phyloP scores from a whole-genome alignment of 2,329 filamentous ascomycete genomes.

The Trichoderma cornu-damae region DNA sequence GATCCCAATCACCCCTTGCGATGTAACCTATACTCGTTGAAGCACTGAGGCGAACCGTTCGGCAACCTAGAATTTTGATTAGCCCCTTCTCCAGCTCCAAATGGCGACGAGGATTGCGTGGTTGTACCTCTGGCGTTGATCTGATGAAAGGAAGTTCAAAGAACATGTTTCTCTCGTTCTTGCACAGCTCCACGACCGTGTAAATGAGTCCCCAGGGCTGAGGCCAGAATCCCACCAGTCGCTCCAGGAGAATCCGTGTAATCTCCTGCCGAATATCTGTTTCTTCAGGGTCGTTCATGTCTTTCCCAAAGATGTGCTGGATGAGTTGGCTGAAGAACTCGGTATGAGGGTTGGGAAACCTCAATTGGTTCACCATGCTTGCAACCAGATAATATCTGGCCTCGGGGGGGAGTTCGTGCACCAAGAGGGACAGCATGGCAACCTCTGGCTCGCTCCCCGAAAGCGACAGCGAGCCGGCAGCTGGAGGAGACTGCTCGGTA shows the following conservation, averaged over 20 bases:
- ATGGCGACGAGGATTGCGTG: neutral
- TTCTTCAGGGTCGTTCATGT: slow-evolving; percentile 68
- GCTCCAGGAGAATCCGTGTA: slow-evolving; percentile 79
- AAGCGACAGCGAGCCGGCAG: slow-evolving; percentile 52
- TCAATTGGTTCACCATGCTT: slow-evolving; percentile 85
- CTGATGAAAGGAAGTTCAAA: slow-evolving; percentile 93
- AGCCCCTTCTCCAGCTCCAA: neutral
- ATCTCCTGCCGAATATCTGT: slow-evolving; percentile 84
- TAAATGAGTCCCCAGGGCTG: slow-evolving; percentile 94
- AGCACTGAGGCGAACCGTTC: slow-evolving; percentile 35
- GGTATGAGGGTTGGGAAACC: slow-evolving; percentile 83
- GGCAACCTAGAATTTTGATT: slow-evolving; percentile 29
- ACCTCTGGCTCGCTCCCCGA: slow-evolving; percentile 49
- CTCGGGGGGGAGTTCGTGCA: slow-evolving; percentile 69
- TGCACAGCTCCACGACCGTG: slow-evolving; percentile 81
- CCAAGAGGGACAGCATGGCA: slow-evolving; percentile 68
- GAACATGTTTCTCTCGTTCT: slow-evolving; percentile 86
- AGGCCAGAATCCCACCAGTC: slow-evolving; percentile 80
- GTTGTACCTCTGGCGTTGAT: slow-evolving; percentile 72
- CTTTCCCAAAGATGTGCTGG: slow-evolving; percentile 76
- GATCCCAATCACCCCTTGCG: neutral
- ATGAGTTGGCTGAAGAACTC: slow-evolving; percentile 87
- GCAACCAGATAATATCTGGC: slow-evolving; percentile 78
- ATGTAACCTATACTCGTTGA: slow-evolving; percentile 30
- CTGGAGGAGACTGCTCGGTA: slow-evolving; percentile 53